phyloP scores from a whole-genome alignment of 73 alveolate species.

The Blepharisma japonicum region DNA sequence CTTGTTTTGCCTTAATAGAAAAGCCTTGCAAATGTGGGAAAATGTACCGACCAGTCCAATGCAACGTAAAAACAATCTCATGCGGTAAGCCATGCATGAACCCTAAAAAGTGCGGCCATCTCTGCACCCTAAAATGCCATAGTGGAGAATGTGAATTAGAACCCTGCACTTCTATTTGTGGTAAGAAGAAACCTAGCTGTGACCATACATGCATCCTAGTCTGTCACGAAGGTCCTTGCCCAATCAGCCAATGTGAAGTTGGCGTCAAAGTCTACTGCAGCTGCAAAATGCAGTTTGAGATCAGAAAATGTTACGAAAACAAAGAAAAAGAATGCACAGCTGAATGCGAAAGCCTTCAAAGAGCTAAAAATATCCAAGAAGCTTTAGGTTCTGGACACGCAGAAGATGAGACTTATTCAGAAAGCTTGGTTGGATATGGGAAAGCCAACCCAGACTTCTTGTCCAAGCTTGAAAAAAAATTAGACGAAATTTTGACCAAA shows the following conservation, averaged over 20 bases:
- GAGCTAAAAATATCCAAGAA: constrained; percentile 46
- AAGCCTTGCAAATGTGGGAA: constrained; percentile 58
- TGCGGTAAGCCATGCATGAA: constrained; percentile 51
- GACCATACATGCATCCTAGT: constrained; percentile 57
- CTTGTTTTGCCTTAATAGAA: constrained; percentile 48
- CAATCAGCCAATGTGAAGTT: constrained; percentile 54
- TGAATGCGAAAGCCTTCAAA: constrained; percentile 51
- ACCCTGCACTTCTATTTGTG: constrained; percentile 47
- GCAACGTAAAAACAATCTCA: constrained; percentile 36
- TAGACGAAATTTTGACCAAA: constrained; percentile 45
- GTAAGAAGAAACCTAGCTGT: constrained; percentile 38
- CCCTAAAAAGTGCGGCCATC: constrained; percentile 56
- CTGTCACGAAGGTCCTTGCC: constrained; percentile 64
- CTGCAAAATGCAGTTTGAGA: constrained; percentile 38
- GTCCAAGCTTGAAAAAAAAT: constrained; percentile 40
- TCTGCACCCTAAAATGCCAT: constrained; percentile 59
- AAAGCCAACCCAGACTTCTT: constrained; percentile 43
- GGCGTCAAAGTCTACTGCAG: constrained; percentile 50
- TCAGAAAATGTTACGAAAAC: constrained; percentile 32
- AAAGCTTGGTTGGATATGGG: constrained; percentile 48
- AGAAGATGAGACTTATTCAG: constrained; percentile 51
- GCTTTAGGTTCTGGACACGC: constrained; percentile 48
- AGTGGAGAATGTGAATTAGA: constrained; percentile 29
- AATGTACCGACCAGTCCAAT: constrained; percentile 36
- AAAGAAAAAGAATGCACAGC: constrained; percentile 52